Base-by-base conservation (phyloP, 2,329 filamentous ascomycete species). In the Aspergillus ibericus region DNA sequence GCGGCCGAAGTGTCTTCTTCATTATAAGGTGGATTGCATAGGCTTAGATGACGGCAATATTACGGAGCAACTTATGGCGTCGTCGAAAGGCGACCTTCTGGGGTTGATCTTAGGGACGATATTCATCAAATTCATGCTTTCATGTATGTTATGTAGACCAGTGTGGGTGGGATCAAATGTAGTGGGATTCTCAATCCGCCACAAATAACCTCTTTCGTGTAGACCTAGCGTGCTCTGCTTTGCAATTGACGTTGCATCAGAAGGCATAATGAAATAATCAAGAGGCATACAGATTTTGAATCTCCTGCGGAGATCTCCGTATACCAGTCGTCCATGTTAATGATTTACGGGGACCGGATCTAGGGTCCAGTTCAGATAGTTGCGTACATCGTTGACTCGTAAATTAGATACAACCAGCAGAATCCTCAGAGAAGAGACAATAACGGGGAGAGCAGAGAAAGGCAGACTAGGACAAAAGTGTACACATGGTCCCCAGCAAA, bases 371-470 rank as follows among this genome's bases (percentile, higher is more conserved):
- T 25, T 15, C 22, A 20, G 27, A 46, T 12, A 46, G 42, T 25
- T 15, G 13, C 42, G 38, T 36, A 51, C 35, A 57, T 61, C 56
- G 25, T 59, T 57, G 54, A 61, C 50, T 61, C 59, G 50, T 59
- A 42, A 61, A 44, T 35, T 50, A 49, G 15, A 16, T 56, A 55
- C 29, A 56, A 48, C 35, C 29, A 56, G 49, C 32, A 47, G 47
- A 15, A 53, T 40, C 46, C 13, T 46, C 53, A 38, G 29, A 16
- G 20, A 57, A 15, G 49, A 40, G 42, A 35, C n/a, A 36, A n/a
- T 15, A 36, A 36, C 36, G 5, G 6, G 36, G 36, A 16, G 36
- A n/a, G 13, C 12, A 55, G 38, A 34, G 13, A 47, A 12, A 58
- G 35, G 42, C 38, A 35, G 27, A 55, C 20, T 16, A 13, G 34